A percentile compares a stretch with the other conserved stretches of the same genome.
These are phyloP conservation scores for Saraca asoca DNA, from an alignment of 331 rosid genomes.

Conservation along the genomic window DNA sequence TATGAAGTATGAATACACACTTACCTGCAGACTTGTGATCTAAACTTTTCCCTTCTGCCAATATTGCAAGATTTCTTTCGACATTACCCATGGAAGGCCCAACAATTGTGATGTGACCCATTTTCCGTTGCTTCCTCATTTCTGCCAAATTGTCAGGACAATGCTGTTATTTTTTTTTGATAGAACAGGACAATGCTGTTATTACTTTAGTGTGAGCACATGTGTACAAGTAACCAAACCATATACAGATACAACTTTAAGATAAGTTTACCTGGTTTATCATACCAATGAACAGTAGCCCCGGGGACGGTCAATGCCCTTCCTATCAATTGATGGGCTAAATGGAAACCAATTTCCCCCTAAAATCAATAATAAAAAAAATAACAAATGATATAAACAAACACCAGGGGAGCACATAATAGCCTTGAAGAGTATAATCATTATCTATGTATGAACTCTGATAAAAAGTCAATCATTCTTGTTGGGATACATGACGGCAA, in stretches of 20 bases:
- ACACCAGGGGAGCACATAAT: not conserved
- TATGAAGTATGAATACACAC: not conserved
- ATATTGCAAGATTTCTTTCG: slow-evolving; percentile 49
- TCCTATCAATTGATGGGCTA: slow-evolving; percentile 71
- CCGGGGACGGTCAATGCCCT: slow-evolving; percentile 70
- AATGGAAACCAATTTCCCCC: slow-evolving; percentile 80
- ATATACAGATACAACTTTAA: slow-evolving; percentile 5
- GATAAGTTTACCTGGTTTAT: slow-evolving; percentile 71
- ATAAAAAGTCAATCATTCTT: too few relatives aligned
- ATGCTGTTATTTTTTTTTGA: not conserved
- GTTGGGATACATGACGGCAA: too few relatives aligned
- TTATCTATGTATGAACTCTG: too few relatives aligned
- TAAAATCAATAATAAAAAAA: slow-evolving; percentile 36
- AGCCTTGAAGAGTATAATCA: not conserved
- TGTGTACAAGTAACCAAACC: not conserved
- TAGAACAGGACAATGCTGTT: not conserved
- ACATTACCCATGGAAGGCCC: slow-evolving; percentile 59
- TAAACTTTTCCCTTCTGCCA: slow-evolving; percentile 46
- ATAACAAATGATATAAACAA: slow-evolving; percentile 19
- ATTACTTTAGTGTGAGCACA: not conserved
- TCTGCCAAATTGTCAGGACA: slow-evolving; percentile 43
- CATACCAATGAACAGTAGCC: slow-evolving; percentile 88
- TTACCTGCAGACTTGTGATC: slow-evolving; percentile 57
- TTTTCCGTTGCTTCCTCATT: slow-evolving; percentile 84
- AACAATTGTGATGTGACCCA: slow-evolving; percentile 89